These are phyloP conservation scores for Fusarium sp. DNA, from an alignment of 2,329 filamentous ascomycete species.

Conservation along the genomic window DNA sequence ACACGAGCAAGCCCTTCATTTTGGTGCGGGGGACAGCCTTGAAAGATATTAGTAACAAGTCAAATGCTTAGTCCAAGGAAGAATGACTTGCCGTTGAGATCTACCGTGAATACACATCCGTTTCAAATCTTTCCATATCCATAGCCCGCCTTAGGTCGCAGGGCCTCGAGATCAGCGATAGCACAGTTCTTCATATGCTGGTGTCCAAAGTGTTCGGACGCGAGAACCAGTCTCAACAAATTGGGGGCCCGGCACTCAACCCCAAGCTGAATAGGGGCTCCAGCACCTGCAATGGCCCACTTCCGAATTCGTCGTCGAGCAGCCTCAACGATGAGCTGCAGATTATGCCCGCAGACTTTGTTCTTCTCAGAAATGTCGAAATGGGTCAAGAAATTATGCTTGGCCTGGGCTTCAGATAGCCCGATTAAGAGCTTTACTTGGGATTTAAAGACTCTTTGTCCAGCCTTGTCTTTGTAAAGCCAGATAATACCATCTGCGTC, in stretches of 20 bases:
- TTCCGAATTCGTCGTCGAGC: conserved; percentile 3
- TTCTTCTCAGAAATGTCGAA: conserved; percentile 1
- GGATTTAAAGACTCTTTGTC: neutral
- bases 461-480: neutral
- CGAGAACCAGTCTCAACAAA: neutral
- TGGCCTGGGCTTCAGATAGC: neutral
- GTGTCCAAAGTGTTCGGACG: neutral
- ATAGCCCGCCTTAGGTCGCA: neutral
- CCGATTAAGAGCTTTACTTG: neutral
- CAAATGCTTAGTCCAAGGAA: neutral
- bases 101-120: neutral
- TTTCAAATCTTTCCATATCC: neutral
- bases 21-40: neutral
- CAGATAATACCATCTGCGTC: neutral
- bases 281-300: neutral
- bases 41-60: neutral
- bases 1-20: neutral
- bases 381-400: neutral
- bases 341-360: neutral
- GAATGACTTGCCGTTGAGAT: neutral
- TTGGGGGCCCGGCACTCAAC: neutral
- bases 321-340: neutral
- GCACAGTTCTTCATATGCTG: neutral
- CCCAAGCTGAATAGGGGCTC: neutral
- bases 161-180: neutral